Conservation (phyloP, 139 green algal species). For the Chlorella sp. region DNA sequence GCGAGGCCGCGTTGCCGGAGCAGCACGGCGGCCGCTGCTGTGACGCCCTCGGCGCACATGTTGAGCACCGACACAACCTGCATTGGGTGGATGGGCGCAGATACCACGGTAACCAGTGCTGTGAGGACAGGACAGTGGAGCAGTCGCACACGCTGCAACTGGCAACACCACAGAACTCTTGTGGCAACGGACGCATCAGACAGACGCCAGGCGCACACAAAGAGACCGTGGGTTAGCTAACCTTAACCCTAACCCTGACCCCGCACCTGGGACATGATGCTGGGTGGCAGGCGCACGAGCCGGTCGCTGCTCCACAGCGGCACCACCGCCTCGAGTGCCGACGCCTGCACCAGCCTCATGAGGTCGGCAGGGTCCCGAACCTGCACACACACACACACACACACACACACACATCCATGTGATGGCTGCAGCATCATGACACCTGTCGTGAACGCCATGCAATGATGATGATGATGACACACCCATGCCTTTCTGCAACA, state of each 20-base stretch:
- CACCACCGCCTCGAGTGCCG: slow-evolving; percentile 56
- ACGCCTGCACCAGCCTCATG: slow-evolving; percentile 42
- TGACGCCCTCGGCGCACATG: slow-evolving; percentile 42
- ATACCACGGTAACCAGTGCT: no score
- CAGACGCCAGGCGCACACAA: no score
- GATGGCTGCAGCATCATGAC: no score
- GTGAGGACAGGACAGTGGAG: no score
- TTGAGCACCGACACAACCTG: slow-evolving; percentile 51
- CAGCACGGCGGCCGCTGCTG: slow-evolving; percentile 11
- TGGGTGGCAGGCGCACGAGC: slow-evolving; percentile 22
- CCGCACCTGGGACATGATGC: slow-evolving; percentile 21
- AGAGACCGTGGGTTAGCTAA: no score
- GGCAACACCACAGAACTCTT: no score
- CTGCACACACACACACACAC: background rate
- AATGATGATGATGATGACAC: background rate
- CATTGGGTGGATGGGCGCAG: no score
- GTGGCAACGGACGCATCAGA: no score
- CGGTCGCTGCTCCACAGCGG: slow-evolving; percentile 64
- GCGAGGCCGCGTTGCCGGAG: slow-evolving; percentile 7
- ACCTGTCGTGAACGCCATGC: background rate
- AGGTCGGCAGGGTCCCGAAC: slow-evolving; percentile 36
- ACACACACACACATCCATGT: background rate
- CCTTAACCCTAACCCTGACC: no score
- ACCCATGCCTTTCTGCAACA: background rate
- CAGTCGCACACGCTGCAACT: no score